Conservation (phyloP, 768 basidiomycete species). For the Neoboletus subvelutipes region DNA sequence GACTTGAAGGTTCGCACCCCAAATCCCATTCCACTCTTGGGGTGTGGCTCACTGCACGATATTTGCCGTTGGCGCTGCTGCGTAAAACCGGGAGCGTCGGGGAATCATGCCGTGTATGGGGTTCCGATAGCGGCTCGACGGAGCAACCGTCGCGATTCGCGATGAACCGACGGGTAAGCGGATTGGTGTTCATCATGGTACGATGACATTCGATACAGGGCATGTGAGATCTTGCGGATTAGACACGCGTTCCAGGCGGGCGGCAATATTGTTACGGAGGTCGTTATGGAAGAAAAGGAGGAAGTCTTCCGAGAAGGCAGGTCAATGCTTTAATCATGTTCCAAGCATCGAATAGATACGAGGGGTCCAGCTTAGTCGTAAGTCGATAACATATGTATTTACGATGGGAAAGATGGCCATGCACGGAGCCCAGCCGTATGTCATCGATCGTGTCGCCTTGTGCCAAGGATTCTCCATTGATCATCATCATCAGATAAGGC, state of each 20-base stretch:
- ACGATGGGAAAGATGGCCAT: conserved; percentile 7
- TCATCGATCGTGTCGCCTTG: not conserved
- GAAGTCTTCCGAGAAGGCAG: not conserved
- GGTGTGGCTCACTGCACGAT: not conserved
- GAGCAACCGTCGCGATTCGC: conserved; percentile 18
- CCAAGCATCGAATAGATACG: not conserved
- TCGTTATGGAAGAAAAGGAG: conserved; percentile 8
- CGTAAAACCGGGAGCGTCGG: not conserved
- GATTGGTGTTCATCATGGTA: not conserved
- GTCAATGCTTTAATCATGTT: not conserved
- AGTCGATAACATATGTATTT: not conserved
- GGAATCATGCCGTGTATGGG: not conserved
- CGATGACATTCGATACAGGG: not conserved
- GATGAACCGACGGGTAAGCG: not conserved
- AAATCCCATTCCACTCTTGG: conserved; percentile 9
- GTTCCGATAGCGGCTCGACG: conserved; percentile 9
- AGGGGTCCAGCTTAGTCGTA: not conserved
- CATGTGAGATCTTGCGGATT: not conserved
- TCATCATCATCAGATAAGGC: conserved; percentile 16
- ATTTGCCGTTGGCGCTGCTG: conserved; percentile 11
- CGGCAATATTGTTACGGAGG: not conserved
- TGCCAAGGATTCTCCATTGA: conserved; percentile 5
- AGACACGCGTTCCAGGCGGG: not conserved
- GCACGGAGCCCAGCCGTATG: not conserved
- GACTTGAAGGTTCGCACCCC: conserved; percentile 6